A percentile compares a stretch with the other conserved stretches of the same genome.
These are phyloP conservation scores for Castanospermum australe DNA, from an alignment of 306 rosid species.

Conservation along the genomic window DNA sequence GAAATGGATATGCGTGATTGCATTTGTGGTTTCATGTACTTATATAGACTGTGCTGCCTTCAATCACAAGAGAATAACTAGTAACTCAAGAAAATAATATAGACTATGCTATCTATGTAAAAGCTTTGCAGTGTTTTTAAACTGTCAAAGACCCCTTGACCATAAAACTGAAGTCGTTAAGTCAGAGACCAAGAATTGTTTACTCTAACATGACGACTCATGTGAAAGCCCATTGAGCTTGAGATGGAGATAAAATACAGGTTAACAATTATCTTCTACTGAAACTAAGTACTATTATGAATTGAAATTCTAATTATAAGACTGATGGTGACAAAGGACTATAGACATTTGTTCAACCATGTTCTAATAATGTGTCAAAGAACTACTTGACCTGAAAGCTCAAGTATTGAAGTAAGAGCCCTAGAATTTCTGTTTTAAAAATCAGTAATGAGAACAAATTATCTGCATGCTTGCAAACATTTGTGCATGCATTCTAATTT, in stretches of 20 bases:
- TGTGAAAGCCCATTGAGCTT: constrained; percentile 2
- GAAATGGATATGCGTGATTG: constrained; percentile 6
- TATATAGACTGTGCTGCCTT: background rate
- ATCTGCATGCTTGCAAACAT: constrained; percentile 3
- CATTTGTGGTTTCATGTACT: constrained; percentile 3
- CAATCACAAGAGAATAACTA: background rate
- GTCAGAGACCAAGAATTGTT: background rate
- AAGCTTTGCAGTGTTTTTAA: constrained; percentile 7
- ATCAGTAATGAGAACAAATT: background rate
- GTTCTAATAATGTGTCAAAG: background rate
- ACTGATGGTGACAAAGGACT: background rate
- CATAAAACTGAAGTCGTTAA: background rate
- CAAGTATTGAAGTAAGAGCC: background rate
- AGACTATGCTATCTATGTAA: background rate
- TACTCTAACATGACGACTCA: constrained; percentile 3
- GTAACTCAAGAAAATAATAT: background rate
- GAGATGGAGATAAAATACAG: constrained; percentile 14
- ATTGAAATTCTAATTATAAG: constrained; percentile 5
- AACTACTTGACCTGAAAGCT: constrained; percentile 18
- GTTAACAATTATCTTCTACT: background rate
- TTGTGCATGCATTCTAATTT: constrained; percentile 9
- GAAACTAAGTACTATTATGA: background rate
- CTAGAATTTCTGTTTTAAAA: constrained; percentile 7
- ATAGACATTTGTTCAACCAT: background rate
- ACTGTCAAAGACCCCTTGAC: constrained; percentile 2